Percentiles rank a stretch among this genome's conserved stretches.
Evolutionary conservation across 352 stramenopile species (phyloP).

Genomic region (Globisporangium ultimum): DNA sequence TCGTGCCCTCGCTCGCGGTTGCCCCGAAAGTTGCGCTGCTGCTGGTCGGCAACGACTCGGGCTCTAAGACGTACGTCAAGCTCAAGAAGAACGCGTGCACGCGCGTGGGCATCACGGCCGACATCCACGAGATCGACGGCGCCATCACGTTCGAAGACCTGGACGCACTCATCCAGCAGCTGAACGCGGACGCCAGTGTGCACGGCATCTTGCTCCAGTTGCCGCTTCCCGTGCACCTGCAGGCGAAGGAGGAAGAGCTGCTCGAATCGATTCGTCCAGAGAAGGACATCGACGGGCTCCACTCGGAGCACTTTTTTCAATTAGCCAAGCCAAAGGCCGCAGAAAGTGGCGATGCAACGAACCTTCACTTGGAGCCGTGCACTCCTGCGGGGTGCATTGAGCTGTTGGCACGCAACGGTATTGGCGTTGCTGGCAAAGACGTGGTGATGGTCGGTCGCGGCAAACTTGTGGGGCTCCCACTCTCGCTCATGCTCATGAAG

Average conservation of each 20-base stretch:
- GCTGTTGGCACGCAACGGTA: conserved; percentile 56
- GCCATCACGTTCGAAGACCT: conserved; percentile 46
- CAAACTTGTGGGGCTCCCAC: conserved; percentile 97
- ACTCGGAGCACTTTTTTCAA: conserved; percentile 95
- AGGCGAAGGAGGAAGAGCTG: conserved; percentile 84
- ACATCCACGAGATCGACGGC: conserved; percentile 65
- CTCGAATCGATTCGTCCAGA: conserved; percentile 86
- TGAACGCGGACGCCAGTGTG: conserved; percentile 87
- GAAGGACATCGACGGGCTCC: conserved; percentile 99
- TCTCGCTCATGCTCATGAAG: conserved; percentile 94
- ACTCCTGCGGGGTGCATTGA: conserved; percentile 83
- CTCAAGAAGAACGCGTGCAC: conserved; percentile 98
- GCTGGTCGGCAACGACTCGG: conserved; percentile 85
- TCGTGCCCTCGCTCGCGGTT: conserved; percentile 27
- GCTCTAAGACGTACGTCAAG: conserved; percentile 93
- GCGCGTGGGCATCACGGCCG: conserved; percentile 90
- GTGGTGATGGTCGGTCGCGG: conserved; percentile 96
- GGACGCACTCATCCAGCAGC: conserved; percentile 53
- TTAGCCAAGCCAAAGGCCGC: conserved; percentile 47
- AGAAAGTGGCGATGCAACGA: conserved; percentile 1
- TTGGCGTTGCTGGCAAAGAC: conserved; percentile 93
- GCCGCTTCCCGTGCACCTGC: conserved; percentile 54
- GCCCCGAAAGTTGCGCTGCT: conserved; percentile 91
- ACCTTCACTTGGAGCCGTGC: conserved; percentile 88
- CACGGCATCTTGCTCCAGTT: conserved; percentile 97